Evolutionary conservation across 805 yeast species (phyloP).

Genomic region (Hanseniaspora nectarophila): DNA sequence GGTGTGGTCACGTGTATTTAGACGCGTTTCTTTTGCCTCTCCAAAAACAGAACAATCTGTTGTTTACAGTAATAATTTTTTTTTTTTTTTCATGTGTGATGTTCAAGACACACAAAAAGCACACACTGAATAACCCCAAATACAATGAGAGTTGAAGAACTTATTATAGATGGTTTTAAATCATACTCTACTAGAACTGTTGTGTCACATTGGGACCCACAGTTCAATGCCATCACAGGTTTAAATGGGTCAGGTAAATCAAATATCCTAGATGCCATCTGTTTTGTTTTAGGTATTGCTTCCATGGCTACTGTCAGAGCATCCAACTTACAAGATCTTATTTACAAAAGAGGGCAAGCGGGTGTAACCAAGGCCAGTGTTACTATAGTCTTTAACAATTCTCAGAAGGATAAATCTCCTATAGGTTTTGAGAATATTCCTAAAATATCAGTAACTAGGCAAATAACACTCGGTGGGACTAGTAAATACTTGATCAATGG

Average conservation of each 20-base stretch:
- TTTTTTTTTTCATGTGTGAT: too few relatives aligned
- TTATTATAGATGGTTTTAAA: conserved; percentile 94
- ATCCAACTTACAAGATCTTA: conserved; percentile 79
- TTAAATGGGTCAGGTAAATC: conserved; percentile 96
- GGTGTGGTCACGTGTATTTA: too few relatives aligned
- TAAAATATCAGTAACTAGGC: conserved; percentile 83
- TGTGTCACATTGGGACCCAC: conserved; percentile 88
- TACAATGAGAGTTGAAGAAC: conserved; percentile 82
- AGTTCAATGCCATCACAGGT: conserved; percentile 95
- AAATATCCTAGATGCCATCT: conserved; percentile 89
- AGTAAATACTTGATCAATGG: conserved; percentile 90
- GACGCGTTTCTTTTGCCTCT: too few relatives aligned
- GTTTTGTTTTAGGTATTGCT: conserved; percentile 94
- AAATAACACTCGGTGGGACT: conserved; percentile 79
- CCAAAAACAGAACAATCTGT: too few relatives aligned
- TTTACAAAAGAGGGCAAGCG: conserved; percentile 94
- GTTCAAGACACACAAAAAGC: too few relatives aligned
- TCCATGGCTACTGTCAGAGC: conserved; percentile 94
- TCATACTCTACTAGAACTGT: conserved; percentile 95
- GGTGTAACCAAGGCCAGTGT: conserved; percentile 96
- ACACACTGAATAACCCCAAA: too few relatives aligned
- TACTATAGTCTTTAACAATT: conserved; percentile 85
- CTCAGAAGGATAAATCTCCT: conserved; percentile 65
- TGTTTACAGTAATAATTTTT: neutral
- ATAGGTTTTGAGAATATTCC: conserved; percentile 70